Conservation (phyloP, 352 stramenopile species). For the Phytophthora rubi region DNA sequence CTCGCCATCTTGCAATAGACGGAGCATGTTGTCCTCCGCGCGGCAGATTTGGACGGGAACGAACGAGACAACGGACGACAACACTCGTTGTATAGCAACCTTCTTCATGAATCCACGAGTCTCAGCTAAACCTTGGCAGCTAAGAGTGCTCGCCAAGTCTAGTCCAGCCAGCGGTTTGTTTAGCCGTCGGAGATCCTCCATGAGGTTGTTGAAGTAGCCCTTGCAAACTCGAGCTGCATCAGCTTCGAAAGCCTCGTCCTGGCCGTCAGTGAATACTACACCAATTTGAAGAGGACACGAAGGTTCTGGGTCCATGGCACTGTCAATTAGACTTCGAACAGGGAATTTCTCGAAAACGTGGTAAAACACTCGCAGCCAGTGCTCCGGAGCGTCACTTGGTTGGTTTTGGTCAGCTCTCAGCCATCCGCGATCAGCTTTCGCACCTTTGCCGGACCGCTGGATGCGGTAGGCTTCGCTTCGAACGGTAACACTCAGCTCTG, state of each 20-base stretch:
- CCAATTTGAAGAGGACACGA: background rate
- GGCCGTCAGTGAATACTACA: background rate
- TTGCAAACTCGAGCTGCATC: background rate
- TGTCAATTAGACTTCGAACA: constrained; percentile 34
- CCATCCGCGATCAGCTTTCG: background rate
- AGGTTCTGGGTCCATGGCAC: constrained; percentile 12
- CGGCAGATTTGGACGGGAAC: background rate
- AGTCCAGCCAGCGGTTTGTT: background rate
- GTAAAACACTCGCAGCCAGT: constrained; percentile 45
- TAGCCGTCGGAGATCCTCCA: background rate
- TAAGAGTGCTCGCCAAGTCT: background rate
- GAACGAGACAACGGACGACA: background rate
- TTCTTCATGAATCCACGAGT: background rate
- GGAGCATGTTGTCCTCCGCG: background rate
- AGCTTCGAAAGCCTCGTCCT: background rate
- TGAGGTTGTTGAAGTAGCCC: background rate
- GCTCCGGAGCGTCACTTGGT: background rate
- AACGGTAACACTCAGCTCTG: constrained; percentile 42
- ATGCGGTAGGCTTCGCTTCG: constrained; percentile 65
- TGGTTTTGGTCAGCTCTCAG: background rate
- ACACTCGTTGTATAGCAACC: background rate
- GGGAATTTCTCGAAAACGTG: constrained; percentile 73
- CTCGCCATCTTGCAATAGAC: background rate
- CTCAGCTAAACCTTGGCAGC: background rate
- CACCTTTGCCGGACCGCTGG: constrained; percentile 28